phyloP scores from a whole-genome alignment of 768 basidiomycete genomes.

The Xerocomellus amylosporus region DNA sequence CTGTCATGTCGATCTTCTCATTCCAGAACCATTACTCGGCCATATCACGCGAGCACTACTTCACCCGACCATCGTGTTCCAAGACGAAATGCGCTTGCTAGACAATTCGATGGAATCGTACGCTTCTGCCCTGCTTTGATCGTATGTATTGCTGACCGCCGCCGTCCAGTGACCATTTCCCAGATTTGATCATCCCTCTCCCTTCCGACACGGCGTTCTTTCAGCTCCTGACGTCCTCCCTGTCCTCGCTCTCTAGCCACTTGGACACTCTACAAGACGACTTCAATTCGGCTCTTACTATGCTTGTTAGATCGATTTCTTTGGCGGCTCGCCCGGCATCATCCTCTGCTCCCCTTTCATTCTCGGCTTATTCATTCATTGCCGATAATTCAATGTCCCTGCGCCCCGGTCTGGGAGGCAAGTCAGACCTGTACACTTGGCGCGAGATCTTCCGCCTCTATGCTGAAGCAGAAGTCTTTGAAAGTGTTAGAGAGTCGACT shows the following conservation, averaged over 20 bases:
- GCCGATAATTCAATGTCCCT: constrained; percentile 26
- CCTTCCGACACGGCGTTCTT: constrained; percentile 79
- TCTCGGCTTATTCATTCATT: constrained; percentile 33
- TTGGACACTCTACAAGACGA: constrained; percentile 47
- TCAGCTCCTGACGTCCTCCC: constrained; percentile 59
- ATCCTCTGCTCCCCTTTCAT: constrained; percentile 27
- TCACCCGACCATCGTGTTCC: no score
- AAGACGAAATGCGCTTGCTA: no score
- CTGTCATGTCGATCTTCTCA: constrained; percentile 11
- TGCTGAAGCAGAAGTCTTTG: constrained; percentile 82
- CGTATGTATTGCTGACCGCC: background rate
- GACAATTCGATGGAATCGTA: constrained; percentile 7
- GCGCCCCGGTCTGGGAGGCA: constrained; percentile 37
- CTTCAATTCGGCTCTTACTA: constrained; percentile 48
- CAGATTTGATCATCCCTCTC: constrained; percentile 74
- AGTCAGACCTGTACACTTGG: constrained; percentile 80
- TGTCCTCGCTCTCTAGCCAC: constrained; percentile 56
- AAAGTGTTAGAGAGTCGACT: constrained; percentile 59
- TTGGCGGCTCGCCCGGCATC: constrained; percentile 33
- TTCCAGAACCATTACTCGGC: constrained; percentile 9
- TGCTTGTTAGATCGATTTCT: constrained; percentile 43
- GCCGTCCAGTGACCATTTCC: constrained; percentile 2
- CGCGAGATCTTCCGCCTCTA: constrained; percentile 87
- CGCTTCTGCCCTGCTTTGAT: background rate
- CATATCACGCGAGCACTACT: constrained; percentile 7